These are phyloP conservation scores for Cryptococcus neoformans DNA, from an alignment of 1,284 basidiomycete species.

Conservation along the genomic window DNA sequence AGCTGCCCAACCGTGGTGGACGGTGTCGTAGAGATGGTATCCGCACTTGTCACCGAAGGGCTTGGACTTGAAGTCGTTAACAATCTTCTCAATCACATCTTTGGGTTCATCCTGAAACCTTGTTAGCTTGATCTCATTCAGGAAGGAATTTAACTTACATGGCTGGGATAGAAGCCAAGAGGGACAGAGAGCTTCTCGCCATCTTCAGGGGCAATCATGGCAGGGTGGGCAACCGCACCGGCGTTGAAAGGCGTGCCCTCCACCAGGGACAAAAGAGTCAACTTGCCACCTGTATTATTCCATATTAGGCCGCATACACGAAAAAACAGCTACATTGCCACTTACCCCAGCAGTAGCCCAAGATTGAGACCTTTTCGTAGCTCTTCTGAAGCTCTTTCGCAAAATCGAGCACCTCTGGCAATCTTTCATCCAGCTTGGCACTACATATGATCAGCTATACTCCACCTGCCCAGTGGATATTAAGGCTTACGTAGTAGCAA, in stretches of 20 bases:
- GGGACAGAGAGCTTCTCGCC: conserved; percentile 35
- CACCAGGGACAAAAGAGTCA: conserved; percentile 28
- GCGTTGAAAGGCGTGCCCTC: conserved; percentile 24
- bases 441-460: conserved; percentile 12
- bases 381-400: conserved; percentile 27
- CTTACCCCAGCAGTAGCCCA: conserved; percentile 46
- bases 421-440: conserved; percentile 36
- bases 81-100: conserved; percentile 34
- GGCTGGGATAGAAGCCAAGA: conserved; percentile 38
- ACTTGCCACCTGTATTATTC: conserved; percentile 33
- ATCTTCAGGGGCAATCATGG: conserved; percentile 40
- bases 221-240: conserved; percentile 38
- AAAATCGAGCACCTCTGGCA: conserved; percentile 39
- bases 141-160: conserved; percentile 4
- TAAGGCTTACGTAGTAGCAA: conserved; percentile 32
- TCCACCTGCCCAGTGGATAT: neutral
- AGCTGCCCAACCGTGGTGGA: conserved; percentile 68
- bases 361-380: conserved; percentile 26
- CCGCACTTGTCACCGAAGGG: conserved; percentile 23
- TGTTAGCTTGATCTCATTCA: neutral
- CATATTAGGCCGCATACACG: neutral
- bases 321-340: neutral
- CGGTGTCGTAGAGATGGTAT: conserved; percentile 39
- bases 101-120: conserved; percentile 31
- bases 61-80: conserved; percentile 21